Conservation (phyloP, 345 rosid species). For the Garcia nutans region DNA sequence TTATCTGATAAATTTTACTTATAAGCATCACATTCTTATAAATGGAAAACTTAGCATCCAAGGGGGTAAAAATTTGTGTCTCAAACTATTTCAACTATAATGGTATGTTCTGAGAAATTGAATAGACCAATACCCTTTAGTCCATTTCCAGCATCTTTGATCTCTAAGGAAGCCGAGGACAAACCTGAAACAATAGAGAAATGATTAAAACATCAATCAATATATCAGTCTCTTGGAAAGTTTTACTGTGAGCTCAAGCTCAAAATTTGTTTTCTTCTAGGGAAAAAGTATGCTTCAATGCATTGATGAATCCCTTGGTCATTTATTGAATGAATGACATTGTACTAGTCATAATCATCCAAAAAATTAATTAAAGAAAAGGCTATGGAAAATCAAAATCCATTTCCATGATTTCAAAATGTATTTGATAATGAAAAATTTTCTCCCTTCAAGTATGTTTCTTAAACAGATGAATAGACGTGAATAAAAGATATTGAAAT, state of each 20-base stretch:
- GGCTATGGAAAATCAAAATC: conserved; percentile 1
- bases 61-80: not conserved
- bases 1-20: not conserved
- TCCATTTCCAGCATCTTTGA: conserved; percentile 52
- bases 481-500: not conserved
- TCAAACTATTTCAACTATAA: not conserved
- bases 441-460: not conserved
- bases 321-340: not conserved
- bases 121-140: conserved; percentile 33
- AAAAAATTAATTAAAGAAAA: not conserved
- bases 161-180: conserved; percentile 85
- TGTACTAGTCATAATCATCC: not conserved
- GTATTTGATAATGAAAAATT: not conserved
- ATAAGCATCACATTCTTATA: not conserved
- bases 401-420: not conserved
- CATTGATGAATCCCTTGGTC: not conserved
- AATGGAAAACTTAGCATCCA: not conserved
- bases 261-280: not conserved
- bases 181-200: conserved; percentile 47
- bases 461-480: not conserved
- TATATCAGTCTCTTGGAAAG: not conserved
- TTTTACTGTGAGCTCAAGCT: not conserved
- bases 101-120: not conserved
- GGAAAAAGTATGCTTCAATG: not conserved
- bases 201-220: not conserved